Evolutionary conservation across 441 rosid species (phyloP), one percentile per base, ranked within the genome.

Genomic region (Omphalea diandra): DNA sequence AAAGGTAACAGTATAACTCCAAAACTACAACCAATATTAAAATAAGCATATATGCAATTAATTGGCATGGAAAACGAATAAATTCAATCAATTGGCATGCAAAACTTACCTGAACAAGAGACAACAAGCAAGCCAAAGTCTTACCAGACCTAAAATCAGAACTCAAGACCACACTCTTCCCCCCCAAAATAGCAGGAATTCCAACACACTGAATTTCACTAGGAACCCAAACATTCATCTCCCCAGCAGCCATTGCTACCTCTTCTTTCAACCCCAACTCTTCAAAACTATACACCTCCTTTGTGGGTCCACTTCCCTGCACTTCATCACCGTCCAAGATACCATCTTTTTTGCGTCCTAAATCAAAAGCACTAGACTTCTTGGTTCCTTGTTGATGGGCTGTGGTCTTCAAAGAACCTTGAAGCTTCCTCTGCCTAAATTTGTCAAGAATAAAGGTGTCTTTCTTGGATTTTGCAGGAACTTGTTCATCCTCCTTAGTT

Each of bases 181-280:
- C 85, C 22, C 85, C 88, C 87, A 91, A 81, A 35, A 91, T 82
- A 40, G 90, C 84, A 78, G 95, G 95, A 55, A 91, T 75, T 7
- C 89, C 97, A 50, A 87, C 75, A 81, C 89, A 84, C 72, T 91
- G 97, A 76, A 88, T 89, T 85, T 91, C 94, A 49, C 87, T 89
- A 22, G 97, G 94, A 76, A 77, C 86, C 68, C 83, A 82, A 73
- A 89, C 81, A 40, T 79, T 82, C 83, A 73, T 44, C 79, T 91
- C 97, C 63, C 81, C 81, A 63, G 88, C 87, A 73, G 92, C 90
- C 47, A 84, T 83, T 86, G 84, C 81, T 7, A 88, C 77, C 81
- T 91, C 97, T 53, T 86, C 93, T 70, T 80, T 86, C 77, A 89
- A 46, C 10, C 95, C 89, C 73, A 91, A 72, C 76, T 86, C 93